Conservation (phyloP, 768 basidiomycete species). For the Panellus pusillus region DNA sequence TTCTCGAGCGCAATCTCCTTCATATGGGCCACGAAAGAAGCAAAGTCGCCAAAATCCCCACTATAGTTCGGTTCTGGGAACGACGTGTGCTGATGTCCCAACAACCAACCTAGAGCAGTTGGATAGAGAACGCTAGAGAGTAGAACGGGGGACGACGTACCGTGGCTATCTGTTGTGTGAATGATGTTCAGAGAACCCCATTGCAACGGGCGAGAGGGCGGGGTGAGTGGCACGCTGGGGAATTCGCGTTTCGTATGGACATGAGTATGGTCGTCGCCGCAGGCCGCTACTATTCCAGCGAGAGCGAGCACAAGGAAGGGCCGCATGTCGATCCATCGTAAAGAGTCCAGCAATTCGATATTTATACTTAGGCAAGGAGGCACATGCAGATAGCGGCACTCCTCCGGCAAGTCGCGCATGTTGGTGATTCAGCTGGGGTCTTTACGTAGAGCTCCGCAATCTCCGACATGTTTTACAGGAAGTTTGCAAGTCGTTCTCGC, state of each 20-base stretch:
- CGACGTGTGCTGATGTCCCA: slow-evolving; percentile 79
- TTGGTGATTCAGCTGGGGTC: too few relatives aligned
- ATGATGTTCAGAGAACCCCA: slow-evolving; percentile 76
- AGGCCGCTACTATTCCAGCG: slow-evolving; percentile 31
- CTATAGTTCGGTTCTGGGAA: slow-evolving; percentile 79
- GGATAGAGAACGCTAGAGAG: too few relatives aligned
- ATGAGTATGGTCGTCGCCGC: slow-evolving; percentile 11
- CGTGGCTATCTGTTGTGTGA: slow-evolving; percentile 69
- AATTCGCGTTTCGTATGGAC: slow-evolving; percentile 31
- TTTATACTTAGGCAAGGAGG: too few relatives aligned
- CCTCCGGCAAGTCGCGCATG: too few relatives aligned
- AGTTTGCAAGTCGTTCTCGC: too few relatives aligned
- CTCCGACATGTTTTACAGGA: too few relatives aligned
- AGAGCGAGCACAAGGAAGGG: slow-evolving; percentile 36
- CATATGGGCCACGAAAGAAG: slow-evolving; percentile 83
- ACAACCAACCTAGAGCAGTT: slow-evolving; percentile 50
- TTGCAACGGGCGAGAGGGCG: slow-evolving; percentile 53
- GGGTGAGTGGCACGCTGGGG: slow-evolving; percentile 42
- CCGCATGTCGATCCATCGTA: too few relatives aligned
- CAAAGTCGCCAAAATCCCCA: slow-evolving; percentile 78
- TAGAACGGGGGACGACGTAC: too few relatives aligned
- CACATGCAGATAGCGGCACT: too few relatives aligned
- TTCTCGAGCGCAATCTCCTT: slow-evolving; percentile 67
- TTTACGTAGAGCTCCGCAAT: too few relatives aligned
- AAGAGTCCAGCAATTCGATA: too few relatives aligned